A percentile compares a stretch with the other conserved stretches of the same genome.
phyloP scores from a whole-genome alignment of 257 asterid genomes.

The Gentiana macrophylla region DNA sequence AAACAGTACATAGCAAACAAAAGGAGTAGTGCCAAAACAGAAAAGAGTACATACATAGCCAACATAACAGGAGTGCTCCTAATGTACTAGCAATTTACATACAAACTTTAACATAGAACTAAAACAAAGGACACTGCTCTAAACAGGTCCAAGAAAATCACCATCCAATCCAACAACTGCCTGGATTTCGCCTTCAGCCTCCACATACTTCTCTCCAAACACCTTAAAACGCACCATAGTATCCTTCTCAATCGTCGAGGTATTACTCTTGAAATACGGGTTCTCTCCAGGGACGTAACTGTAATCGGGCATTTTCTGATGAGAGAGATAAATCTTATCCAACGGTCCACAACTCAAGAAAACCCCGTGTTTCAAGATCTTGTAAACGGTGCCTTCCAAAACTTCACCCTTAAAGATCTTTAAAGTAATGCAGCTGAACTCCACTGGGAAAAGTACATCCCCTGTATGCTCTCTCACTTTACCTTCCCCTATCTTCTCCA shows the following conservation, averaged over 20 bases:
- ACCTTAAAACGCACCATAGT: slow-evolving; percentile 35
- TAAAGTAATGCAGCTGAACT: slow-evolving; percentile 68
- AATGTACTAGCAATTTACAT: no score
- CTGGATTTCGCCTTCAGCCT: slow-evolving; percentile 53
- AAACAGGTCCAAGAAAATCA: slow-evolving; percentile 61
- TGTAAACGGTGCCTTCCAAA: slow-evolving; percentile 59
- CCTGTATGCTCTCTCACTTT: slow-evolving; percentile 37
- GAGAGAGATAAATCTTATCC: slow-evolving; percentile 55
- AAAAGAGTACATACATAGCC: no score
- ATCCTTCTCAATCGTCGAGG: slow-evolving; percentile 40
- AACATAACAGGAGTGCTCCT: no score
- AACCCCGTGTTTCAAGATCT: slow-evolving; percentile 50
- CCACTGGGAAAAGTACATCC: slow-evolving; percentile 55
- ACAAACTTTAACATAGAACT: no score
- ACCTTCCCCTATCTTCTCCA: slow-evolving; percentile 61
- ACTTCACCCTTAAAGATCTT: slow-evolving; percentile 68
- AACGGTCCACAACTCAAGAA: slow-evolving; percentile 61
- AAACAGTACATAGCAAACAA: no score
- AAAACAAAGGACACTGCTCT: not conserved
- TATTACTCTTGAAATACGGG: slow-evolving; percentile 38
- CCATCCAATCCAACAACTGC: slow-evolving; percentile 70
- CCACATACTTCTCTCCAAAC: slow-evolving; percentile 54
- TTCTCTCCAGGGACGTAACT: slow-evolving; percentile 51
- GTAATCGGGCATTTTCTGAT: slow-evolving; percentile 47
- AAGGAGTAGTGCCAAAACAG: no score